Conservation (phyloP, 176 grass and related monocot genomes). For the Musa itinerans region DNA sequence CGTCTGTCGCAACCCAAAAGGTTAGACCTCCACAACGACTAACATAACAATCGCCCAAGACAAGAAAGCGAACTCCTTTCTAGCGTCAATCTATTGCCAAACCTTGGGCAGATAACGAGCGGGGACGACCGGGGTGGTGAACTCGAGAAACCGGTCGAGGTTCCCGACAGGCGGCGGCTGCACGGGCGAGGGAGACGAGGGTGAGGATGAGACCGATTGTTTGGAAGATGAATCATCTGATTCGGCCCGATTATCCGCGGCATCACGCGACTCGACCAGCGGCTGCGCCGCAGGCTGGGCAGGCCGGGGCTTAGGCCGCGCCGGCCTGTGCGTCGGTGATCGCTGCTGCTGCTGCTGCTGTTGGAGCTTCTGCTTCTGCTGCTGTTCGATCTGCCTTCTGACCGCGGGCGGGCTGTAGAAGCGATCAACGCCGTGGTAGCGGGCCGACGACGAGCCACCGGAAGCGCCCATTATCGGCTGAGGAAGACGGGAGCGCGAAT, state of each 20-base stretch:
- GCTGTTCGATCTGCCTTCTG: slow-evolving; percentile 43
- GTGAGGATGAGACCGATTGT: slow-evolving; percentile 38
- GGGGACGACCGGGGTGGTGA: slow-evolving; percentile 59
- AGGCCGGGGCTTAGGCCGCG: slow-evolving; percentile 22
- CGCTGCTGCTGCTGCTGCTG: slow-evolving; percentile 35
- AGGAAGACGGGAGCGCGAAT: neutral
- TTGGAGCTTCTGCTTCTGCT: slow-evolving; percentile 16
- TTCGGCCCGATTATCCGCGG: slow-evolving; percentile 26
- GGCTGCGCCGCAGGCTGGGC: neutral
- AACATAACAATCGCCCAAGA: neutral
- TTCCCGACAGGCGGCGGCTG: slow-evolving; percentile 28
- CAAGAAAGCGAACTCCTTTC: neutral
- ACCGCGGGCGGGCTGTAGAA: slow-evolving; percentile 66
- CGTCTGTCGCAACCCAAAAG: slow-evolving; percentile 27
- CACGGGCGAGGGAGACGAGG: slow-evolving; percentile 10
- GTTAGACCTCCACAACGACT: neutral
- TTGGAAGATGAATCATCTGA: slow-evolving; percentile 59
- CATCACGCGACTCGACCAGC: slow-evolving; percentile 17
- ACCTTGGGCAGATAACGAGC: slow-evolving; percentile 53
- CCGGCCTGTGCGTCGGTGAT: slow-evolving; percentile 24
- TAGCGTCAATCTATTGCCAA: neutral
- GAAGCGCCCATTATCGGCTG: slow-evolving; percentile 21
- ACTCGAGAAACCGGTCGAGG: slow-evolving; percentile 67
- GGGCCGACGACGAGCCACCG: slow-evolving; percentile 44
- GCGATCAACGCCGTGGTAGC: slow-evolving; percentile 23